These are phyloP conservation scores for Acacia confusa DNA, from an alignment of 306 rosid genomes.

Conservation along the genomic window DNA sequence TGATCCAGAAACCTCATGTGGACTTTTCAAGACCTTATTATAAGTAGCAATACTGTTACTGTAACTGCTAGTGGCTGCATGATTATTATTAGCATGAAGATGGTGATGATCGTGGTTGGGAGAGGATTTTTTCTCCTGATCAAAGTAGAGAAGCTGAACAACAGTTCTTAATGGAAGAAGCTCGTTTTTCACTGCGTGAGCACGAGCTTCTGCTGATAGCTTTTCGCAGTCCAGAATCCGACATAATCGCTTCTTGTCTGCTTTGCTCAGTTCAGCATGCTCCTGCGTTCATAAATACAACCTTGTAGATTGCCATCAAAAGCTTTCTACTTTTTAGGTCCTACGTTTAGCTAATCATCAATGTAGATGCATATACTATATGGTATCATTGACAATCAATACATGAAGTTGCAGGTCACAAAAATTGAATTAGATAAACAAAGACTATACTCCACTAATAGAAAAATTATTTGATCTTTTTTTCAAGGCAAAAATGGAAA, in stretches of 20 bases:
- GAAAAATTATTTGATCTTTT: too few relatives aligned
- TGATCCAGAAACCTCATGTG: slow-evolving; percentile 42
- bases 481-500: too few relatives aligned
- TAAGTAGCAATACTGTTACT: neutral
- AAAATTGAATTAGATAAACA: too few relatives aligned
- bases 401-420: neutral
- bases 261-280: slow-evolving; percentile 66
- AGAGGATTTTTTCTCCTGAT: slow-evolving; percentile 69
- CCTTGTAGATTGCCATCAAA: neutral
- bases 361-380: neutral
- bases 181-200: slow-evolving; percentile 80
- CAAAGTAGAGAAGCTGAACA: slow-evolving; percentile 79
- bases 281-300: slow-evolving; percentile 44
- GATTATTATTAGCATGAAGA: neutral
- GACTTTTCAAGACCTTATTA: slow-evolving; percentile 26
- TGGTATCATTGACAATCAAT: neutral
- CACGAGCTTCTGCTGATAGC: slow-evolving; percentile 61
- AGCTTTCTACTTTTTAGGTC: neutral
- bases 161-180: slow-evolving; percentile 78
- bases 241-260: slow-evolving; percentile 70
- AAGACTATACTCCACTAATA: too few relatives aligned
- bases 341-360: neutral
- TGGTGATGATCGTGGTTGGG: neutral
- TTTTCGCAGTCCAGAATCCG: slow-evolving; percentile 70
- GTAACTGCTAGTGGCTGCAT: slow-evolving; percentile 32